phyloP scores from a whole-genome alignment of 1,139 yeast genomes.

The Protomyces pachydermus region DNA sequence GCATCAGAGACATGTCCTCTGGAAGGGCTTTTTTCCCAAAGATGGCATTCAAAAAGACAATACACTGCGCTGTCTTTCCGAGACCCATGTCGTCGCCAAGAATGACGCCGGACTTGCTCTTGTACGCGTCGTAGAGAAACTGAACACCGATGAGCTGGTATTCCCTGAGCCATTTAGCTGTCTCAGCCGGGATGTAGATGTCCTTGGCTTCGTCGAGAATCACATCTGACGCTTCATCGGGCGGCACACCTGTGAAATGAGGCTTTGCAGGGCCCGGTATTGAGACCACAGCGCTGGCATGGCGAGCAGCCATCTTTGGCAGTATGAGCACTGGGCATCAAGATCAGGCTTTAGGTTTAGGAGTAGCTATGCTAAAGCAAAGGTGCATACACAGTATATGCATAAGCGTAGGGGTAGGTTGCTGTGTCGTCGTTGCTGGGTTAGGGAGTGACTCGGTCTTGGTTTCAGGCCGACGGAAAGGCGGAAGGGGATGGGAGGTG shows the following conservation, averaged over 20 bases:
- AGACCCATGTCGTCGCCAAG: slow-evolving; percentile 29
- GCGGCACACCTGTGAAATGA: not conserved
- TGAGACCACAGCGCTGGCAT: not conserved
- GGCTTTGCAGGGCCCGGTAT: not conserved
- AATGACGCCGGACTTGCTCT: slow-evolving; percentile 46
- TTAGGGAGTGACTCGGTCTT: no score
- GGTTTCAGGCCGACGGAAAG: no score
- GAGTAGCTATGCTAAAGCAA: no score
- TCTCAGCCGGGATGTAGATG: slow-evolving; percentile 21
- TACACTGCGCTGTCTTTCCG: slow-evolving; percentile 45
- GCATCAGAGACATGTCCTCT: slow-evolving; percentile 54
- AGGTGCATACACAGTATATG: no score
- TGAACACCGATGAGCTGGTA: slow-evolving; percentile 28
- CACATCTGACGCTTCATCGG: not conserved
- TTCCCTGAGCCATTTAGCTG: slow-evolving; percentile 28
- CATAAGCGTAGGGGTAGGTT: no score
- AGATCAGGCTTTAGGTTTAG: not conserved
- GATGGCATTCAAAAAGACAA: slow-evolving; percentile 54
- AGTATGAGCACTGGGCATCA: not conserved
- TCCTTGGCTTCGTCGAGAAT: not conserved
- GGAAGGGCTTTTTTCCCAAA: slow-evolving; percentile 69
- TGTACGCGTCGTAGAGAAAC: slow-evolving; percentile 27
- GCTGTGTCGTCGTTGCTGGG: no score
- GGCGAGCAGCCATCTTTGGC: not conserved
- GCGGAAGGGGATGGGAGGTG: no score